A percentile compares a stretch with the other conserved stretches of the same genome.
Conservation (phyloP, 805 yeast species). For the Pichia rugopelliculosa region DNA sequence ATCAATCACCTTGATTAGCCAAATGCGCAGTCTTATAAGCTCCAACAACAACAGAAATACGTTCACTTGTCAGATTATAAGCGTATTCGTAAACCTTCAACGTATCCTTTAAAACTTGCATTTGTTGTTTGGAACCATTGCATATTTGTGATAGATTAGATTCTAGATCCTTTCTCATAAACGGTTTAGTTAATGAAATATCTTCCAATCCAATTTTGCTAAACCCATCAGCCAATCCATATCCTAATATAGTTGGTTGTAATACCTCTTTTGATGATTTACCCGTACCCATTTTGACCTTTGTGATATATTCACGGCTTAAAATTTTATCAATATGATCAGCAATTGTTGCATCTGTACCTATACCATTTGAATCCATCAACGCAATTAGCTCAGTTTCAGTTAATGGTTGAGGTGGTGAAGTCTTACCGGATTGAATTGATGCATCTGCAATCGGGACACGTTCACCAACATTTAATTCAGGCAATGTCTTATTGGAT, state of each 20-base stretch:
- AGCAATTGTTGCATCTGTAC: constrained; percentile 98
- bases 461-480: constrained; percentile 47
- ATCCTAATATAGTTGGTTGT: constrained; percentile 77
- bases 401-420: constrained; percentile 77
- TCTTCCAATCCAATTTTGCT: constrained; percentile 68
- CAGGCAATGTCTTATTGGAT: constrained; percentile 50
- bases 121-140: constrained; percentile 48
- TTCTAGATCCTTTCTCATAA: constrained; percentile 72
- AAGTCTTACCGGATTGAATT: constrained; percentile 66
- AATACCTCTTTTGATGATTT: constrained; percentile 37
- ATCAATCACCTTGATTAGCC: background rate
- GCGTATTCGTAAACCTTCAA: constrained; percentile 55
- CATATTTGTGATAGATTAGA: constrained; percentile 58
- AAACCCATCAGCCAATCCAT: constrained; percentile 83
- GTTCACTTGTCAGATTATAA: constrained; percentile 27
- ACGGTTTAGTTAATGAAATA: constrained; percentile 78
- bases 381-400: constrained; percentile 86
- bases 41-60: background rate
- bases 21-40: constrained; percentile 4
- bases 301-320: constrained; percentile 57
- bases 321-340: constrained; percentile 87
- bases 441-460: constrained; percentile 50
- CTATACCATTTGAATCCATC: constrained; percentile 97
- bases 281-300: constrained; percentile 29
- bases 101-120: constrained; percentile 48